These are phyloP conservation scores for Russula dissimulans DNA, from an alignment of 768 basidiomycete species.

Conservation along the genomic window DNA sequence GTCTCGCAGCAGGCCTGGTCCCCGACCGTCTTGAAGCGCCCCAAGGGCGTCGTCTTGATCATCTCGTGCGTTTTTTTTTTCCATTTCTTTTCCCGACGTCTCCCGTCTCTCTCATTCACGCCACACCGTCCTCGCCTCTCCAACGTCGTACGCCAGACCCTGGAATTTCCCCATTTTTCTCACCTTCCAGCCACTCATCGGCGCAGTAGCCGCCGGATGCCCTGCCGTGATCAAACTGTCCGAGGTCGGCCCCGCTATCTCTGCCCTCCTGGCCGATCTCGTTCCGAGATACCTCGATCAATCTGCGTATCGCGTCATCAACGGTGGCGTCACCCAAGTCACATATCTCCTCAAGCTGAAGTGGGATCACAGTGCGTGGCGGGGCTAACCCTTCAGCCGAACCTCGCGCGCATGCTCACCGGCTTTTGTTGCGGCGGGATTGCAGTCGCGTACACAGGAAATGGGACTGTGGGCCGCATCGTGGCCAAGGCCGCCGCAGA, in stretches of 20 bases:
- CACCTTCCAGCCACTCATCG: conserved; percentile 22
- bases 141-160: not conserved
- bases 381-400: not conserved
- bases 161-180: conserved; percentile 13
- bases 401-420: conserved; percentile 11
- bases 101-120: too few species aligned
- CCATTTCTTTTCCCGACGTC: too few species aligned
- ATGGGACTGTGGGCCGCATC: conserved; percentile 30
- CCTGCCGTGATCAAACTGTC: conserved; percentile 68
- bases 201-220: conserved; percentile 75
- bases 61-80: conserved; percentile 39
- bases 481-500: conserved; percentile 37
- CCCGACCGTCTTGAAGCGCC: conserved; percentile 42
- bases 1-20: conserved; percentile 44
- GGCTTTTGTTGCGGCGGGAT: not conserved
- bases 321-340: conserved; percentile 37
- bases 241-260: conserved; percentile 50
- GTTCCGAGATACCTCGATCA: conserved; percentile 69
- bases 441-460: conserved; percentile 33
- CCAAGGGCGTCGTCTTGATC: conserved; percentile 54
- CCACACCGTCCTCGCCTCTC: not conserved
- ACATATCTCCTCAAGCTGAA: conserved; percentile 29
- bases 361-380: conserved; percentile 38
- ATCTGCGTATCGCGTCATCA: conserved; percentile 54
- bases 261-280: conserved; percentile 54